A percentile compares a stretch with the other conserved stretches of the same genome.
phyloP scores from a whole-genome alignment of 805 yeast species.

The Middelhovenomyces tepae region DNA sequence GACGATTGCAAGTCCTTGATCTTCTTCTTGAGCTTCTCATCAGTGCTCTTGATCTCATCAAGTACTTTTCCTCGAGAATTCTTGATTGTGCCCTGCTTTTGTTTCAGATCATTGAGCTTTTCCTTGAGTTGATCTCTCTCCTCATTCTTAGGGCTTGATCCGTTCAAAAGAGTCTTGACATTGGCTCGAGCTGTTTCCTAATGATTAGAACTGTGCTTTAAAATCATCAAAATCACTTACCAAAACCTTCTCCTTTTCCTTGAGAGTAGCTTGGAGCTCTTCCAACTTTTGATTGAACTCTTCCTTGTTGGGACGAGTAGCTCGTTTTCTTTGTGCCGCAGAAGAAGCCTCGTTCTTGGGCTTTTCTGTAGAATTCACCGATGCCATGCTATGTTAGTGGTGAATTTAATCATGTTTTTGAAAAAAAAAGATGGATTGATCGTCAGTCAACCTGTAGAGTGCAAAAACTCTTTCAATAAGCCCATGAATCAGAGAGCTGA shows the following conservation, averaged over 20 bases:
- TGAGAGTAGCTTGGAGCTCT: constrained; percentile 22
- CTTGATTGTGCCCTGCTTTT: constrained; percentile 37
- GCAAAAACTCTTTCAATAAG: too few relatives aligned
- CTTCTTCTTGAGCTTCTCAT: constrained; percentile 63
- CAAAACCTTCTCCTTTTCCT: constrained; percentile 17
- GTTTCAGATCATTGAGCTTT: constrained; percentile 38
- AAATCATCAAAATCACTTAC: too few relatives aligned
- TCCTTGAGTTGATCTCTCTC: constrained; percentile 47
- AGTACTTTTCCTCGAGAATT: constrained; percentile 35
- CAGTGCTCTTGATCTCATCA: constrained; percentile 65
- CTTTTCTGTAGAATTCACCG: neutral
- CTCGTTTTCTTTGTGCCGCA: neutral
- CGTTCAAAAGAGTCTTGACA: constrained; percentile 17
- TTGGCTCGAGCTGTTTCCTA: constrained; percentile 19
- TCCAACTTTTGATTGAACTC: constrained; percentile 22
- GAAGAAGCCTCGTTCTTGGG: too few relatives aligned
- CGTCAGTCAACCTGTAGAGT: constrained; percentile 5
- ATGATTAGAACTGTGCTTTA: too few relatives aligned
- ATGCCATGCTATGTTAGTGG: constrained; percentile 1
- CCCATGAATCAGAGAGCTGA: too few relatives aligned
- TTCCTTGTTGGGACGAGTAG: constrained; percentile 21
- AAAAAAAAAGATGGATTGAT: constrained; percentile 1
- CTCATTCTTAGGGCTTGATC: constrained; percentile 26
- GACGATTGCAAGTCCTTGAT: constrained; percentile 63
- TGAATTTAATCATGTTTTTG: constrained; percentile 3